Conservation (phyloP, 1,284 basidiomycete genomes). For the Xanthoconium separans region DNA sequence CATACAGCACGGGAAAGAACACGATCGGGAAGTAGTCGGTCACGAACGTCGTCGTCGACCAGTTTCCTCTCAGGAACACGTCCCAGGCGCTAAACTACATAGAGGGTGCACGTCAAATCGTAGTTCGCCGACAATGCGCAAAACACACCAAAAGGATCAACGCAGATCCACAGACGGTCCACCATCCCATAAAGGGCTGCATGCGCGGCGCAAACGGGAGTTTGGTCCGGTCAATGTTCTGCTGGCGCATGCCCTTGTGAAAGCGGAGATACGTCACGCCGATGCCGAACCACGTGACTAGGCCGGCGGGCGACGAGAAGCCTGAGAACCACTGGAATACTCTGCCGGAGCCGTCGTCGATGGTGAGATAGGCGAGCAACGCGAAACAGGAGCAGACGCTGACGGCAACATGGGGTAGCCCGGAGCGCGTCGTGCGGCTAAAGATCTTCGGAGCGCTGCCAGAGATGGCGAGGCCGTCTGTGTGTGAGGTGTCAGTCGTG, state of each 20-base stretch:
- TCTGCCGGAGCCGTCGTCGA: constrained; percentile 47
- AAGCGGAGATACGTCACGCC: constrained; percentile 62
- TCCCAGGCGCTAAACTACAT: constrained; percentile 43
- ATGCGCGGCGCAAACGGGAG: constrained; percentile 49
- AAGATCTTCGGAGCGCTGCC: constrained; percentile 63
- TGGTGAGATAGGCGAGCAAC: constrained; percentile 51
- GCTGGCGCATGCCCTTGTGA: constrained; percentile 52
- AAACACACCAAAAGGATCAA: constrained; percentile 41
- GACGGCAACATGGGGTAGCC: constrained; percentile 60
- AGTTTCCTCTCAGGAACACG: constrained; percentile 43
- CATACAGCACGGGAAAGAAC: constrained; percentile 59
- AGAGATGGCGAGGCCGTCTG: constrained; percentile 57
- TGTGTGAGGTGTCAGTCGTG: too few species aligned
- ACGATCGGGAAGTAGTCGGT: constrained; percentile 61
- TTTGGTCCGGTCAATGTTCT: constrained; percentile 49
- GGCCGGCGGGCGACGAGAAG: constrained; percentile 43
- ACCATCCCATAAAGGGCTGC: constrained; percentile 52
- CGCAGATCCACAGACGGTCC: constrained; percentile 34
- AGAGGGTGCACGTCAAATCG: too few species aligned
- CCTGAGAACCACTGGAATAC: constrained; percentile 60
- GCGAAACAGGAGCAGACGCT: constrained; percentile 50
- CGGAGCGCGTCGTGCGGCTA: constrained; percentile 47
- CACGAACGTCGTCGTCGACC: constrained; percentile 38
- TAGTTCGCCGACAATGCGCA: too few species aligned
- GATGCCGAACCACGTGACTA: constrained; percentile 67